Evolutionary conservation across 257 asterid genomes (phyloP), one percentile per base, ranked within the genome.

Genomic region (Solanum chilense): DNA sequence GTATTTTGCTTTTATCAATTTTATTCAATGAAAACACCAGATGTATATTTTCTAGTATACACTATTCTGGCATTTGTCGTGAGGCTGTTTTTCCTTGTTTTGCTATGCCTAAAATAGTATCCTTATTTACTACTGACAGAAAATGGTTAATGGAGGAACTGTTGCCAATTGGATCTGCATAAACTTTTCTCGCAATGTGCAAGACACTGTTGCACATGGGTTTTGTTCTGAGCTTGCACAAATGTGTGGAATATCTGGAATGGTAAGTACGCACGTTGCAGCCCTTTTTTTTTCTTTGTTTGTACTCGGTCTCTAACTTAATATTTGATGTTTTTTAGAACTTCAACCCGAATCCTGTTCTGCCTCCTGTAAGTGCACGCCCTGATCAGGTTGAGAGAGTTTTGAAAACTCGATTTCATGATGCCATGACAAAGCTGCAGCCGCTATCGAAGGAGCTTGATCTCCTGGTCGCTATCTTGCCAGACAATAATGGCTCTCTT

Each of bases 91-190:
- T 25, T 15, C 52, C 23, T 80, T 47, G 85, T 3, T 27, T 37
- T 16, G 68, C 69, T 31, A 49, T 49, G 69, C n/a, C 45, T 49
- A 31, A 81, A n/a, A 31, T 23, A 15, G 83, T 21, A 23, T 60
- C 11, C 29, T 56, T 84, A 12, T 56, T 87, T 84, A 12, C 82
- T 74, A 88, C 35, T 73, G 91, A 90, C 95, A 96, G 99, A 92
- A 97, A 89, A 96, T 97, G 99, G 99, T 97, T 4, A 93, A 97
- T 87, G 99, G 99, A 27, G 99, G 99, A 75, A 92, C 91, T 7
- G 99, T 96, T 25, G 92, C 88, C 91, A 90, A 86, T 82, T 97
- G 99, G 99, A 93, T 95, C 58, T 95, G 98, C 85, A 94, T 97
- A 21, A 97, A 97, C 88, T 97, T 97, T 81, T 95, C 98, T 37